Conservation (phyloP, 192 early-diverging fungal species). For the Coemansia sp. region DNA sequence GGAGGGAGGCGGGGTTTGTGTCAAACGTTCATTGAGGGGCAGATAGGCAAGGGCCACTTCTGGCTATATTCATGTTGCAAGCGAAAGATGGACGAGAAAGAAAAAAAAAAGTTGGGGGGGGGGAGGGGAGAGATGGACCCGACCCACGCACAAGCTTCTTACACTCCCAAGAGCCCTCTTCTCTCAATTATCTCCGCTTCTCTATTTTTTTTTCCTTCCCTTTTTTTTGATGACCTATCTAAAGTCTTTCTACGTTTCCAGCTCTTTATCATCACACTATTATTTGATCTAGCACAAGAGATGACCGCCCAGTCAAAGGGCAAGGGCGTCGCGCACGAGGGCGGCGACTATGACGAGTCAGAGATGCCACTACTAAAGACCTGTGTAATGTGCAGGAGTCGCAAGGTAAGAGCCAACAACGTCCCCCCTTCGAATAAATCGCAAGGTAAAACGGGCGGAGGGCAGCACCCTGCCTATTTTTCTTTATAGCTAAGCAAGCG, state of each 20-base stretch:
- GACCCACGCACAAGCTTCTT: background rate
- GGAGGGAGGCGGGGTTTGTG: too few species aligned
- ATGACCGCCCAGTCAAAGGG: constrained; percentile 36
- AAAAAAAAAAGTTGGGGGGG: background rate
- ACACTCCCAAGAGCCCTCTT: too few species aligned
- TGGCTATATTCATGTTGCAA: background rate
- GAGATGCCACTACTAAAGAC: constrained; percentile 48
- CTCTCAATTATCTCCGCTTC: background rate
- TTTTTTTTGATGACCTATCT: background rate
- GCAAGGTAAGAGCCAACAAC: constrained; percentile 41
- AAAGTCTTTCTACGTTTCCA: background rate
- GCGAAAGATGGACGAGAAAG: too few species aligned
- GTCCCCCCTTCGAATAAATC: too few species aligned
- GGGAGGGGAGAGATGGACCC: background rate
- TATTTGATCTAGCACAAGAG: background rate
- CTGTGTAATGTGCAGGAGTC: constrained; percentile 51
- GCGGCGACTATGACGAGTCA: constrained; percentile 11
- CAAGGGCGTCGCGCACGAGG: constrained; percentile 11
- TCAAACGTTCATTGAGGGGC: too few species aligned
- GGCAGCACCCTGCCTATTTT: too few species aligned
- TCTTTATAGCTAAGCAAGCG: too few species aligned
- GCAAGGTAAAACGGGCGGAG: too few species aligned
- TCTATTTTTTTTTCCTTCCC: background rate
- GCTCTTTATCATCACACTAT: background rate
- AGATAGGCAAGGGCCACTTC: too few species aligned